Percentiles rank a stretch among this genome's conserved stretches.
phyloP scores from a whole-genome alignment of 2,329 filamentous ascomycete species.

The Fonsecaea erecta region DNA sequence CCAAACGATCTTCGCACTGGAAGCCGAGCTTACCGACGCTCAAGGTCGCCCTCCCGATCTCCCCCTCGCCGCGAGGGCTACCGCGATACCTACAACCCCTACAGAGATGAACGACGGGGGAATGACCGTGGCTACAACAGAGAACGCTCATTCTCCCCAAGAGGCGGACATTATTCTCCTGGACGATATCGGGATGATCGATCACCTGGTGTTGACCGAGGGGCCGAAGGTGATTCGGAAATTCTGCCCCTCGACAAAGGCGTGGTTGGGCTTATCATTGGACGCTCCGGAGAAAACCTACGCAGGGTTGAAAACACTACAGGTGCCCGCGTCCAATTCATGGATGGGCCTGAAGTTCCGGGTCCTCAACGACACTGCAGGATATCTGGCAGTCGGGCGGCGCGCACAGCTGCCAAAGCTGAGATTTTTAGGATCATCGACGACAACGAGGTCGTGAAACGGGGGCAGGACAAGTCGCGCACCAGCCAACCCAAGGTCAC shows the following conservation, averaged over 20 bases:
- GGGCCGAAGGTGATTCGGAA: slow-evolving; percentile 72
- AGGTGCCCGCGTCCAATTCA: slow-evolving; percentile 83
- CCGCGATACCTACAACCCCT: slow-evolving; percentile 78
- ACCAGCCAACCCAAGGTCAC: slow-evolving; percentile 32
- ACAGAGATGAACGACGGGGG: slow-evolving; percentile 78
- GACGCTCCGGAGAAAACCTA: slow-evolving; percentile 85
- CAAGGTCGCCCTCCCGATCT: slow-evolving; percentile 72
- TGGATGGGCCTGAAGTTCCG: slow-evolving; percentile 72
- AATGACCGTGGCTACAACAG: slow-evolving; percentile 64
- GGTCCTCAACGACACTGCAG: slow-evolving; percentile 81
- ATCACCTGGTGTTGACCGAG: slow-evolving; percentile 55
- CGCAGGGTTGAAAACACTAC: slow-evolving; percentile 82
- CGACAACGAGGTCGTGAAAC: slow-evolving; percentile 70
- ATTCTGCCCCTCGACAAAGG: slow-evolving; percentile 85
- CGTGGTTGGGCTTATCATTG: slow-evolving; percentile 87
- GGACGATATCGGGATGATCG: slow-evolving; percentile 54
- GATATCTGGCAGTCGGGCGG: slow-evolving; percentile 74
- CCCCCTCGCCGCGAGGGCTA: slow-evolving; percentile 71
- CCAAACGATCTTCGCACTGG: slow-evolving; percentile 28
- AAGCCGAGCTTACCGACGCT: slow-evolving; percentile 64
- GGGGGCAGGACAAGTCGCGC: slow-evolving; percentile 35
- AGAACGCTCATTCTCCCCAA: slow-evolving; percentile 75
- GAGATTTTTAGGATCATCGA: slow-evolving; percentile 88
- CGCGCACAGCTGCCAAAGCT: slow-evolving; percentile 76
- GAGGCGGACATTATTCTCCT: slow-evolving; percentile 56